phyloP scores from a whole-genome alignment of 257 asterid species.

The Coffea canephora region DNA sequence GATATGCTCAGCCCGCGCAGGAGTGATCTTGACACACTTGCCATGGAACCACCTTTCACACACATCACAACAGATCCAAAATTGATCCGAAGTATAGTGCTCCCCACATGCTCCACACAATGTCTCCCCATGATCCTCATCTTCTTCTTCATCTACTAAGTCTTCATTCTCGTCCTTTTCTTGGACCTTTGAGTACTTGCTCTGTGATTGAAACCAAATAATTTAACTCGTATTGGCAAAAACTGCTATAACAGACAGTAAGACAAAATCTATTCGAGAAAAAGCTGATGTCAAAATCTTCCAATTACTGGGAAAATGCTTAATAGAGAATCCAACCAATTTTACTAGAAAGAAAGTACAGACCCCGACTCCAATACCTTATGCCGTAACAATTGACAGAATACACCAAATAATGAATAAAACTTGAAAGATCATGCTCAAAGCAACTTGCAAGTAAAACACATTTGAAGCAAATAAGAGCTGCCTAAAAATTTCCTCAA shows the following conservation, averaged over 20 bases:
- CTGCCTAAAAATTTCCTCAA: neutral
- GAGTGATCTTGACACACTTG: slow-evolving; percentile 79
- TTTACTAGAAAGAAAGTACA: neutral
- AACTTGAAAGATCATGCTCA: neutral
- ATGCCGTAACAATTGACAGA: neutral
- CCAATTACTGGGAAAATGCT: neutral
- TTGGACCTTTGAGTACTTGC: slow-evolving; percentile 27
- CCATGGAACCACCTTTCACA: slow-evolving; percentile 92
- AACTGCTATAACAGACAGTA: too few relatives aligned
- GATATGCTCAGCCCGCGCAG: slow-evolving; percentile 80
- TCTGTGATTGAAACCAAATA: slow-evolving; percentile 25
- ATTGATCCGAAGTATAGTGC: slow-evolving; percentile 55
- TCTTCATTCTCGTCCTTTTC: slow-evolving; percentile 33
- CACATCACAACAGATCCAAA: slow-evolving; percentile 77
- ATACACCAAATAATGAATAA: neutral
- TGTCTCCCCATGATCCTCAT: slow-evolving; percentile 62
- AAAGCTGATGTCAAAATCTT: neutral
- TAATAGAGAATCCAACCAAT: neutral
- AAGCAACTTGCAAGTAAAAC: neutral
- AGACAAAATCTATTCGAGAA: neutral
- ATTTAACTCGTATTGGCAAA: neutral
- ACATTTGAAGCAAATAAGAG: neutral
- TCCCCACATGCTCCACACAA: slow-evolving; percentile 80
- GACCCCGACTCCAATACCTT: neutral
- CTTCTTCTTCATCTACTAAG: slow-evolving; percentile 47